Conservation (phyloP, 768 basidiomycete species). For the Mycena filopes region DNA sequence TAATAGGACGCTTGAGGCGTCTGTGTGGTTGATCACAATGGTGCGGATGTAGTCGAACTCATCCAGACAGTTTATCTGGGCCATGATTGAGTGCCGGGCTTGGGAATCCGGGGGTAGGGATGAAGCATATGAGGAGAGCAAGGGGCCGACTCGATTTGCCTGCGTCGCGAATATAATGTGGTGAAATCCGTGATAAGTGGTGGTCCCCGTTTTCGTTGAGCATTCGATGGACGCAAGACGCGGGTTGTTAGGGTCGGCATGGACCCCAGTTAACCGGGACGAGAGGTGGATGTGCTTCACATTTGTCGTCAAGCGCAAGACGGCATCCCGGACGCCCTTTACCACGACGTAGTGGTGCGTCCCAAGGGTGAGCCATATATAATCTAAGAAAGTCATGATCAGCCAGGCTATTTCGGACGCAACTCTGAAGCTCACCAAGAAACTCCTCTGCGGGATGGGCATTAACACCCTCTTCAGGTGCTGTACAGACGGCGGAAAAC, state of each 20-base stretch:
- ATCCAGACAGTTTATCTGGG: conserved; percentile 59
- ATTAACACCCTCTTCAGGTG: conserved; percentile 63
- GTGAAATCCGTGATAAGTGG: conserved; percentile 60
- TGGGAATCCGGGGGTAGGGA: conserved; percentile 45
- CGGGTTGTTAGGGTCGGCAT: conserved; percentile 47
- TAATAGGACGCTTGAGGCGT: conserved; percentile 57
- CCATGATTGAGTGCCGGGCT: conserved; percentile 44
- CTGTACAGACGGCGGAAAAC: conserved; percentile 80
- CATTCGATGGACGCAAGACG: conserved; percentile 52
- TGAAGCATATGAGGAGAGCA: conserved; percentile 60
- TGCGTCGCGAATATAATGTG: conserved; percentile 82
- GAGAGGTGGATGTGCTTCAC: conserved; percentile 65
- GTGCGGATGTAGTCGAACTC: conserved; percentile 65
- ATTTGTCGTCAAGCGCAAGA: conserved; percentile 57
- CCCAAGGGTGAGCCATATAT: conserved; percentile 74
- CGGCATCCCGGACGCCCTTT: conserved; percentile 69
- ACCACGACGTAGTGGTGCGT: conserved; percentile 75
- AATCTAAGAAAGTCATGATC: conserved; percentile 62
- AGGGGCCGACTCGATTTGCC: conserved; percentile 67
- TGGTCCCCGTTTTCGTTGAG: conserved; percentile 39
- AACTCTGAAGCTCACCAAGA: conserved; percentile 58
- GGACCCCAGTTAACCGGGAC: conserved; percentile 59
- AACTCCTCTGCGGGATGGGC: conserved; percentile 72
- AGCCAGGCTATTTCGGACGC: background rate
- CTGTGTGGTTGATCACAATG: conserved; percentile 79